These are phyloP conservation scores for Croton setiger DNA, from an alignment of 441 rosid species.

Conservation along the genomic window DNA sequence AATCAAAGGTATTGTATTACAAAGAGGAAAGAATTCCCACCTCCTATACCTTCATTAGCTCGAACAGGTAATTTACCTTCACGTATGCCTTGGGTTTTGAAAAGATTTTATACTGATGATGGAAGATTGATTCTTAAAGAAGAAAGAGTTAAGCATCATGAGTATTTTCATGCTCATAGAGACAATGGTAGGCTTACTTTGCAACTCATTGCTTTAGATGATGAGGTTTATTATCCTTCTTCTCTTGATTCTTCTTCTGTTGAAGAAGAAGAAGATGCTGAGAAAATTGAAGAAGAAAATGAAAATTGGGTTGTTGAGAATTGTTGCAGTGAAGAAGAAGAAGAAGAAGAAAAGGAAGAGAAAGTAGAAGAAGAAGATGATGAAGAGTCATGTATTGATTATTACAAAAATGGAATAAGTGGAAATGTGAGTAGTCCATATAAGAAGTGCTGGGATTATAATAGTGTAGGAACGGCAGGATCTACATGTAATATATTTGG, in stretches of 20 bases:
- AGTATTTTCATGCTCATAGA: conserved; percentile 49
- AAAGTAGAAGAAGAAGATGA: conserved; percentile 2
- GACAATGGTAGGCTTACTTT: conserved; percentile 52
- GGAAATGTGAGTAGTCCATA: conserved; percentile 34
- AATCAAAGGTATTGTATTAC: conserved; percentile 1
- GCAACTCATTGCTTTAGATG: conserved; percentile 43
- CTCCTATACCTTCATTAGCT: conserved; percentile 50
- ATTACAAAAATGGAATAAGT: conserved; percentile 16
- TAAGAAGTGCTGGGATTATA: conserved; percentile 40
- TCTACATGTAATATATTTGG: conserved; percentile 43
- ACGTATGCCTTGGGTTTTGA: conserved; percentile 53
- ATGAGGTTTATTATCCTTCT: conserved; percentile 19
- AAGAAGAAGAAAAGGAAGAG: conserved; percentile 9
- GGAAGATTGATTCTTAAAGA: conserved; percentile 54
- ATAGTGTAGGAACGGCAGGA: conserved; percentile 19
- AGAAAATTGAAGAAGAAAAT: neutral
- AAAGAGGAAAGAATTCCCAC: conserved; percentile 44
- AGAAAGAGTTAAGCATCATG: conserved; percentile 49
- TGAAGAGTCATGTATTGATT: neutral
- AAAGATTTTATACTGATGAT: conserved; percentile 46
- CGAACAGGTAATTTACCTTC: conserved; percentile 41
- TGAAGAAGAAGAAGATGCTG: conserved; percentile 4
- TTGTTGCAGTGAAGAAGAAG: neutral
- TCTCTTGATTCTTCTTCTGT: neutral
- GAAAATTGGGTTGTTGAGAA: neutral